A percentile compares a stretch with the other conserved stretches of the same genome.
Evolutionary conservation across 2,329 filamentous ascomycete species (phyloP).

Genomic region (Aspergillus neoniger): DNA sequence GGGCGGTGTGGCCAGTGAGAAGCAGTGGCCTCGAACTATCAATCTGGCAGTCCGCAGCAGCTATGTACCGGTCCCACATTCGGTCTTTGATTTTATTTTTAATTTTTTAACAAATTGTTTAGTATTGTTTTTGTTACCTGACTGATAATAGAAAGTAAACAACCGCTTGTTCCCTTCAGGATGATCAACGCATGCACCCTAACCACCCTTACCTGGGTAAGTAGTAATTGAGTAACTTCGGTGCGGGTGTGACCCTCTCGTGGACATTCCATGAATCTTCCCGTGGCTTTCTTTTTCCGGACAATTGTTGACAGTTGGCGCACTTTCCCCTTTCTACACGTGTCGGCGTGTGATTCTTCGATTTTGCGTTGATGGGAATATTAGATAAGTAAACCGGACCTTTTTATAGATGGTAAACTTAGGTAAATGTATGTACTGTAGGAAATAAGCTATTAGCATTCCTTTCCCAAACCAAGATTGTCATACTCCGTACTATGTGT

Average conservation of each 20-base stretch:
- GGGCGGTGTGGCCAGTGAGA: constrained; percentile 3
- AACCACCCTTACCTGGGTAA: too few species aligned
- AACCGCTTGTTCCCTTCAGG: neutral
- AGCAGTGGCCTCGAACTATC: too few species aligned
- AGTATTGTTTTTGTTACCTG: too few species aligned
- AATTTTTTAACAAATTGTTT: too few species aligned
- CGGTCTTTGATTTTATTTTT: too few species aligned
- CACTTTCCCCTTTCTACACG: constrained; percentile 14
- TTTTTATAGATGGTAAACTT: neutral
- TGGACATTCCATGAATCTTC: neutral
- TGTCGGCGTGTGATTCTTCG: constrained; percentile 13
- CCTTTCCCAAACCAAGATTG: too few species aligned
- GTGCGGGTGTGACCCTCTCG: too few species aligned
- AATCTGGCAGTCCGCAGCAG: too few species aligned
- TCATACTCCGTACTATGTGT: neutral
- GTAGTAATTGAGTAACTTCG: too few species aligned
- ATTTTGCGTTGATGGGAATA: neutral
- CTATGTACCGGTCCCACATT: too few species aligned
- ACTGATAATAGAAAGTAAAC: neutral
- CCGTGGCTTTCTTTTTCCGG: constrained; percentile 5
- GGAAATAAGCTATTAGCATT: neutral
- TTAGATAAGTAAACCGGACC: neutral
- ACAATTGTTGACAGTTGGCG: constrained; percentile 14
- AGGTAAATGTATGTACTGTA: too few species aligned
- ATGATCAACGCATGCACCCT: too few species aligned